Percentiles rank a stretch among this genome's conserved stretches.
These are phyloP conservation scores for Pseudopithomyces chartarum DNA, from an alignment of 2,329 filamentous ascomycete genomes.

Conservation along the genomic window DNA sequence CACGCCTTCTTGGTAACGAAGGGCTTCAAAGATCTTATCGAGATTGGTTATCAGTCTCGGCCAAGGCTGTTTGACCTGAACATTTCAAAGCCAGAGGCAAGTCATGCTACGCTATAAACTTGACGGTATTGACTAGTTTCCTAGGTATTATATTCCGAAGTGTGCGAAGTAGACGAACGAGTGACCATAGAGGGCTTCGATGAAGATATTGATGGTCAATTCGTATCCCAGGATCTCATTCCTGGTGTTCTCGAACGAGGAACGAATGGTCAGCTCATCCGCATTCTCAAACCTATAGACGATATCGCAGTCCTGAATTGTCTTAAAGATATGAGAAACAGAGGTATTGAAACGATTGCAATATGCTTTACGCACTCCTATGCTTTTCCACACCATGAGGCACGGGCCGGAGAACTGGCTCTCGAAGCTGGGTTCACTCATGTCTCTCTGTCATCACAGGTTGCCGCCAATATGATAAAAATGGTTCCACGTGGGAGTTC, in stretches of 20 bases:
- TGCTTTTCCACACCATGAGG: conserved; percentile 39
- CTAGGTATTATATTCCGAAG: conserved; percentile 19
- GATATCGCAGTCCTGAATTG: background rate
- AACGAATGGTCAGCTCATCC: conserved; percentile 21
- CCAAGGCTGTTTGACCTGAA: conserved; percentile 31
- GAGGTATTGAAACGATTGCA: background rate
- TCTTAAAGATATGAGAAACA: background rate
- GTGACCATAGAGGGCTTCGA: conserved; percentile 28
- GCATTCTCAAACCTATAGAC: conserved; percentile 5
- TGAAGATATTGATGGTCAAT: conserved; percentile 14
- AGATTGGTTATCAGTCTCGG: conserved; percentile 31
- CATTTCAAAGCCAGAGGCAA: conserved; percentile 22
- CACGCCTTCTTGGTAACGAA: conserved; percentile 24
- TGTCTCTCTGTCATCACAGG: conserved; percentile 32
- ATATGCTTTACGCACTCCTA: conserved; percentile 22
- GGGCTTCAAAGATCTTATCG: conserved; percentile 25
- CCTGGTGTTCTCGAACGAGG: background rate
- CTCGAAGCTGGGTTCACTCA: conserved; percentile 32
- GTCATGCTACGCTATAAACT: background rate
- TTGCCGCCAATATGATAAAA: conserved; percentile 29
- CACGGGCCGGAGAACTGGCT: conserved; percentile 30
- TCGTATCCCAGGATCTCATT: background rate
- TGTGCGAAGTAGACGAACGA: conserved; percentile 28
- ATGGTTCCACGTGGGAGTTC: conserved; percentile 26
- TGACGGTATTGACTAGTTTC: background rate